Evolutionary conservation across 2,329 filamentous ascomycete genomes (phyloP).

Genomic region (Cercospora canescens): DNA sequence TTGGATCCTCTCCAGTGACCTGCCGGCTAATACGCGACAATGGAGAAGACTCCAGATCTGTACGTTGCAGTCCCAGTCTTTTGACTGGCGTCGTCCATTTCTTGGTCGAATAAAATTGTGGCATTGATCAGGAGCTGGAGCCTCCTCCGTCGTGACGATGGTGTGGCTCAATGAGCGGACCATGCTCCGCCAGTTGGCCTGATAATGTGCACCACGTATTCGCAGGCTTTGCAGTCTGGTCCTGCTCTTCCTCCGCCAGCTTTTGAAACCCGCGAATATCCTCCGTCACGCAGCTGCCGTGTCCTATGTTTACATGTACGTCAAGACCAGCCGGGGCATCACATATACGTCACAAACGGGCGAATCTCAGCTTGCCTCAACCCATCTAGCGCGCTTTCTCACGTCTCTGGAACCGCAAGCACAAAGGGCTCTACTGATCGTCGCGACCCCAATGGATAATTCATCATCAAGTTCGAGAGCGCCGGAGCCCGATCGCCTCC

Average conservation of each 20-base stretch:
- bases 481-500: slow-evolving; percentile 1
- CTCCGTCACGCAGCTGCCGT: neutral
- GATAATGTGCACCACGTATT: neutral
- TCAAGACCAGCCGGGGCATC: neutral
- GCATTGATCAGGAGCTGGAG: neutral
- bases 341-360: neutral
- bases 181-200: neutral
- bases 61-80: neutral
- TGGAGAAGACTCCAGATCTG: neutral
- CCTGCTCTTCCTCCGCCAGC: neutral
- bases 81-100: neutral
- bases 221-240: neutral
- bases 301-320: neutral
- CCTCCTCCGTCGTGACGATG: neutral
- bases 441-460: neutral
- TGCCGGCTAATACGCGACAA: neutral
- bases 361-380: neutral
- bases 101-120: neutral
- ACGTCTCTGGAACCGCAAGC: neutral
- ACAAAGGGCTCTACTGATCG: neutral
- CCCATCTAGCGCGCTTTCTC: neutral
- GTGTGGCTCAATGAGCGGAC: neutral
- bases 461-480: neutral
- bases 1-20: neutral
- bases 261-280: neutral